These are phyloP conservation scores for Coemansia sp. DNA, from an alignment of 192 early-diverging fungal species.

Conservation along the genomic window DNA sequence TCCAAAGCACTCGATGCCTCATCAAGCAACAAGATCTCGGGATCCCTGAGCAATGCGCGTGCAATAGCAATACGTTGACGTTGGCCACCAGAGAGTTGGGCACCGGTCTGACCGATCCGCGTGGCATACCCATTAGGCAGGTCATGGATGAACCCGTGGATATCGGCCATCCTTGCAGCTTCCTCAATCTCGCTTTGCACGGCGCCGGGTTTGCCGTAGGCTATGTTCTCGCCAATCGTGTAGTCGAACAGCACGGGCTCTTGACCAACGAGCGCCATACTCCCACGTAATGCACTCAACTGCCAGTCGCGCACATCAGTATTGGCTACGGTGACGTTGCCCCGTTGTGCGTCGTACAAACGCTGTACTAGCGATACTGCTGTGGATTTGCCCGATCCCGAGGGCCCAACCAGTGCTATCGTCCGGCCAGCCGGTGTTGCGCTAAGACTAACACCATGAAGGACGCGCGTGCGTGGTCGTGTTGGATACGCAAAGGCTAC, in stretches of 20 bases:
- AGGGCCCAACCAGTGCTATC: constrained; percentile 83
- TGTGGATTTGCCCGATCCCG: constrained; percentile 84
- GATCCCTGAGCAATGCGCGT: constrained; percentile 66
- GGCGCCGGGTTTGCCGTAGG: constrained; percentile 61
- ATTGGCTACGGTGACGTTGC: constrained; percentile 63
- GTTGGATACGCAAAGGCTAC: constrained; percentile 69
- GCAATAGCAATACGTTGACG: constrained; percentile 75
- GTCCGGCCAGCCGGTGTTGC: constrained; percentile 63
- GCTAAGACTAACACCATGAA: constrained; percentile 58
- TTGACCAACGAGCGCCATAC: constrained; percentile 88
- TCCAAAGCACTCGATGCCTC: constrained; percentile 87
- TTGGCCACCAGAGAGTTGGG: constrained; percentile 66
- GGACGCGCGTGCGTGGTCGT: constrained; percentile 60
- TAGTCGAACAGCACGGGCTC: constrained; percentile 91
- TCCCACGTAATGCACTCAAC: constrained; percentile 65
- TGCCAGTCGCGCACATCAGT: constrained; percentile 64
- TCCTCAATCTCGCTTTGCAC: constrained; percentile 62
- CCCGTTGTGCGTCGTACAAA: constrained; percentile 73
- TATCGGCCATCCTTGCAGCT: constrained; percentile 62
- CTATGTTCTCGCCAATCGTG: constrained; percentile 86
- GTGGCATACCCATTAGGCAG: constrained; percentile 67
- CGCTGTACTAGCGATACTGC: constrained; percentile 69
- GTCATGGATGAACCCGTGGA: constrained; percentile 59
- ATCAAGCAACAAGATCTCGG: constrained; percentile 74
- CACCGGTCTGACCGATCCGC: constrained; percentile 66